These are phyloP conservation scores for Kwoniella shivajii DNA, from an alignment of 1,284 basidiomycete species.

Conservation along the genomic window DNA sequence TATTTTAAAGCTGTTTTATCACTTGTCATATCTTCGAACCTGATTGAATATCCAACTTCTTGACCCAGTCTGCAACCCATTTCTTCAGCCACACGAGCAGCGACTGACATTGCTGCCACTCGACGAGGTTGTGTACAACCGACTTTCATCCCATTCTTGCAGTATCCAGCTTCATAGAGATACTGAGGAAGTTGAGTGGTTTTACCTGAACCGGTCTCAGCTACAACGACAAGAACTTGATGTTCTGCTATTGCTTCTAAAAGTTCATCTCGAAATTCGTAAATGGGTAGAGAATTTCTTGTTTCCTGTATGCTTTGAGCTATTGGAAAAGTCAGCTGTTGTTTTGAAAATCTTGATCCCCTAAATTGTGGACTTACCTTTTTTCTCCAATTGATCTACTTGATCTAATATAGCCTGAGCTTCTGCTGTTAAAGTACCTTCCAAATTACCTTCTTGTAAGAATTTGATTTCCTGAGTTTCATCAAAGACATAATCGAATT, in stretches of 20 bases:
- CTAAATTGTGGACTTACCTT: slow-evolving; percentile 61
- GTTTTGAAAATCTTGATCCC: slow-evolving; percentile 5
- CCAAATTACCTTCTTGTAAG: slow-evolving; percentile 76
- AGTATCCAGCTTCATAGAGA: slow-evolving; percentile 95
- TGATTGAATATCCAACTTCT: slow-evolving; percentile 97
- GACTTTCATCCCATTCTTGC: slow-evolving; percentile 80
- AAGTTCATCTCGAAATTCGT: slow-evolving; percentile 78
- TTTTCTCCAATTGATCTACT: slow-evolving; percentile 87
- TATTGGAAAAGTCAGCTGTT: slow-evolving; percentile 44
- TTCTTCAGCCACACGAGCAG: slow-evolving; percentile 97
- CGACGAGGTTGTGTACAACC: slow-evolving; percentile 98
- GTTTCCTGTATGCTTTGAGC: slow-evolving; percentile 86
- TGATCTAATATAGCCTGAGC: slow-evolving; percentile 83
- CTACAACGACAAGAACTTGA: slow-evolving; percentile 89
- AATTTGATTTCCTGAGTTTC: slow-evolving; percentile 96
- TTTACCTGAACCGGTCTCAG: slow-evolving; percentile 95
- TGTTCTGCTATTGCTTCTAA: slow-evolving; percentile 86
- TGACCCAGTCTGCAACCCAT: slow-evolving; percentile 95
- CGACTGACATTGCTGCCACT: slow-evolving; percentile 99
- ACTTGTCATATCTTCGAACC: slow-evolving; percentile 98
- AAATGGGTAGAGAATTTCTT: slow-evolving; percentile 87
- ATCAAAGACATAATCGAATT: slow-evolving; percentile 97
- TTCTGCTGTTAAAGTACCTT: slow-evolving; percentile 78
- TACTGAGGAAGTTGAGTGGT: slow-evolving; percentile 98
- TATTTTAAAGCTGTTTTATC: slow-evolving; percentile 97